Conservation (phyloP, 352 stramenopile species). For the Aphanomyces euteiches region DNA sequence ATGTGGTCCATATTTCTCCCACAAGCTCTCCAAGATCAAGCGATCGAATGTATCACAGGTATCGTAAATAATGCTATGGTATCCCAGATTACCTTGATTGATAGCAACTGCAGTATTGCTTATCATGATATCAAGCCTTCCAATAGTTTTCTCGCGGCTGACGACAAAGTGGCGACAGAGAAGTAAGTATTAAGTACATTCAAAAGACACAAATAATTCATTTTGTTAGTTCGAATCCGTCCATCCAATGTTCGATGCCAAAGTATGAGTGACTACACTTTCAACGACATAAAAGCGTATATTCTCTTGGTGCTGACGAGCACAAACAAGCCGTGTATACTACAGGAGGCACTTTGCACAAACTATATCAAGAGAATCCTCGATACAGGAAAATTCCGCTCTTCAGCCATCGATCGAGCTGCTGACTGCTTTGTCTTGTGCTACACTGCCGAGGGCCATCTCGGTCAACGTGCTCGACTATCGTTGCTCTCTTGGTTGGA, state of each 20-base stretch:
- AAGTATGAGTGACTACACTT: not conserved
- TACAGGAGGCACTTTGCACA: slow-evolving; percentile 3
- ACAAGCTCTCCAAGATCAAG: not conserved
- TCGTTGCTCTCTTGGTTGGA: slow-evolving; percentile 6
- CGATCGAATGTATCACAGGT: not conserved
- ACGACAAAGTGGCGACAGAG: not conserved
- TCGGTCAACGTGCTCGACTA: slow-evolving; percentile 11
- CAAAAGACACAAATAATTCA: too few relatives aligned
- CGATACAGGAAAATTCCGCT: not conserved
- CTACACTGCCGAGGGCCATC: not conserved
- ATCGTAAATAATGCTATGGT: too few relatives aligned
- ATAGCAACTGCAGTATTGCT: not conserved
- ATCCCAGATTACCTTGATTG: too few relatives aligned
- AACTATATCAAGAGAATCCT: not conserved
- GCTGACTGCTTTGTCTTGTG: slow-evolving; percentile 27
- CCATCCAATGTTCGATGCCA: too few relatives aligned
- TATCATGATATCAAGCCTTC: not conserved
- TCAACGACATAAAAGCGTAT: slow-evolving; percentile 10
- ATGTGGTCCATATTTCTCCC: not conserved
- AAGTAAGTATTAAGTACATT: not conserved
- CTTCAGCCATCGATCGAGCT: slow-evolving; percentile 13
- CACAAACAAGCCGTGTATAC: not conserved
- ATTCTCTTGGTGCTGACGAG: not conserved
- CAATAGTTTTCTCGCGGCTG: not conserved
- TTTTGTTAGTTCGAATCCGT: too few relatives aligned